Conservation (phyloP, 306 rosid genomes). For the Quercus suber region DNA sequence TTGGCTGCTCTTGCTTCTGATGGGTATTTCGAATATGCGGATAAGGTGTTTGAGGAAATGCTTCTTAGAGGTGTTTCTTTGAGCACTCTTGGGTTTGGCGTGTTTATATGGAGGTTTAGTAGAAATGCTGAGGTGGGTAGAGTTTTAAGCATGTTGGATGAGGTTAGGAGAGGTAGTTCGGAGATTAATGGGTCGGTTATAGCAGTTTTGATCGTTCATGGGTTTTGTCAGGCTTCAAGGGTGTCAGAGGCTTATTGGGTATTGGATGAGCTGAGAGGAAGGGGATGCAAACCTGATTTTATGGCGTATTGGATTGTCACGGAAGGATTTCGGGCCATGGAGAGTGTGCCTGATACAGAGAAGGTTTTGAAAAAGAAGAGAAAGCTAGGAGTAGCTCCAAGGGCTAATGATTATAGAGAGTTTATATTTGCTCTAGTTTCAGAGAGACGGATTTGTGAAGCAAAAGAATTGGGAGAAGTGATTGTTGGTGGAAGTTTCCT, state of each 20-base stretch:
- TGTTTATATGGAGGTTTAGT: slow-evolving; percentile 61
- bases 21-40: slow-evolving; percentile 51
- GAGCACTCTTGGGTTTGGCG: slow-evolving; percentile 77
- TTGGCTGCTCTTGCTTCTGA: slow-evolving; percentile 71
- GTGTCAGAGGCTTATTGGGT: slow-evolving; percentile 54
- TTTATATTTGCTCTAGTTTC: slow-evolving; percentile 55
- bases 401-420: slow-evolving; percentile 60
- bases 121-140: slow-evolving; percentile 35
- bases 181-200: slow-evolving; percentile 69
- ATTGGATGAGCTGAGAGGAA: slow-evolving; percentile 61
- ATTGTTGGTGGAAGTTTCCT: slow-evolving; percentile 69
- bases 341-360: slow-evolving; percentile 57
- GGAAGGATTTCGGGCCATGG: slow-evolving; percentile 39
- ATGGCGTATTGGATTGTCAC: slow-evolving; percentile 84
- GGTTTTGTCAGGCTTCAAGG: slow-evolving; percentile 57
- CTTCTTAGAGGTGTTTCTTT: slow-evolving; percentile 35
- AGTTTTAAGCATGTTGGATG: slow-evolving; percentile 47
- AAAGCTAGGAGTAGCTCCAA: slow-evolving; percentile 88
- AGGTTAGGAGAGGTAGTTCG: slow-evolving; percentile 38
- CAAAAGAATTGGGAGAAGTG: slow-evolving; percentile 72
- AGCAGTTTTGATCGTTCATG: slow-evolving; percentile 64
- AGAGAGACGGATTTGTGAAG: slow-evolving; percentile 54
- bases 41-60: slow-evolving; percentile 67
- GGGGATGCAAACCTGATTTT: slow-evolving; percentile 88
- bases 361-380: slow-evolving; percentile 86